Conservation (phyloP, 192 early-diverging fungal species). For the Backusella liffmaniae region DNA sequence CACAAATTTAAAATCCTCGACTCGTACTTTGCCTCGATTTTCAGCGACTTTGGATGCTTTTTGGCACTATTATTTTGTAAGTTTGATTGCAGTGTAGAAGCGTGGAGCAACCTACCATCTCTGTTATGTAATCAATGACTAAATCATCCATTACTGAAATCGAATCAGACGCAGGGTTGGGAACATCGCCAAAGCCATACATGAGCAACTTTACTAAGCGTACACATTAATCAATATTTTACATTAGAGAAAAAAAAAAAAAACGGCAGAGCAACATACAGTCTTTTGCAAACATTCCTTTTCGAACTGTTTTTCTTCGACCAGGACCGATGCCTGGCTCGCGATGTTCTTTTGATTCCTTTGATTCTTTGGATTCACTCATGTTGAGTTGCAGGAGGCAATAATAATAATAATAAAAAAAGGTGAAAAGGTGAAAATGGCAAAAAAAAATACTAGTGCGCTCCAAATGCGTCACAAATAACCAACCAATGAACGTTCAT, state of each 20-base stretch:
- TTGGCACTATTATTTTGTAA: constrained; percentile 42
- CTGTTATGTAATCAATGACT: constrained; percentile 72
- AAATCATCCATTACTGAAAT: constrained; percentile 83
- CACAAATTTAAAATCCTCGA: constrained; percentile 74
- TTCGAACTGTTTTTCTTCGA: constrained; percentile 38
- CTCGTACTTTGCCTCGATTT: constrained; percentile 59
- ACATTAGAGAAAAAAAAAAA: neutral
- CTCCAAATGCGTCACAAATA: neutral
- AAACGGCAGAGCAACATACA: constrained; percentile 15
- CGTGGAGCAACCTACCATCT: constrained; percentile 56
- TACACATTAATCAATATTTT: neutral
- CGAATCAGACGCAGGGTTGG: constrained; percentile 70
- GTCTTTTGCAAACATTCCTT: constrained; percentile 43
- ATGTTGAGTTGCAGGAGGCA: neutral
- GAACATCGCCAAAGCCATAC: constrained; percentile 87
- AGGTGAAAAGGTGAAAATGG: neutral
- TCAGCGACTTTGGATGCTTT: constrained; percentile 52
- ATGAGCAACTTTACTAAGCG: constrained; percentile 66
- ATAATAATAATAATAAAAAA: too few species aligned
- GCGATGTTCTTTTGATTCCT: constrained; percentile 21
- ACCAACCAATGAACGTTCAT: neutral
- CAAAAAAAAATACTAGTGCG: neutral
- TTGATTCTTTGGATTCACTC: constrained; percentile 26
- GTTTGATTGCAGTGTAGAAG: neutral
- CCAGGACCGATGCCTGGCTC: constrained; percentile 36